These are phyloP conservation scores for Elsinoe batatas DNA, from an alignment of 2,329 filamentous ascomycete species.

Conservation along the genomic window DNA sequence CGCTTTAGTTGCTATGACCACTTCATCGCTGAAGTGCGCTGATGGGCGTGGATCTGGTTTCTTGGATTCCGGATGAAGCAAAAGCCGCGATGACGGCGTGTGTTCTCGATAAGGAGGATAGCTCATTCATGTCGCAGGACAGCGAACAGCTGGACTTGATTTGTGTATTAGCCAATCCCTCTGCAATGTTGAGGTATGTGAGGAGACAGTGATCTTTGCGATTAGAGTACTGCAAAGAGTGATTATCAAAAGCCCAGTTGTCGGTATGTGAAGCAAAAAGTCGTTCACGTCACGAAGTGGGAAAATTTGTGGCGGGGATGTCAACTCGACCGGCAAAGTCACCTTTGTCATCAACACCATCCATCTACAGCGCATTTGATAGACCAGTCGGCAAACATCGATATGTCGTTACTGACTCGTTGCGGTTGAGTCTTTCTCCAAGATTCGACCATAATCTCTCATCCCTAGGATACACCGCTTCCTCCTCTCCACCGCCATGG, in stretches of 20 bases:
- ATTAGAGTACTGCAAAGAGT: no score
- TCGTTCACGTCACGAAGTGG: not conserved
- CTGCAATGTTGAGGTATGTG: not conserved
- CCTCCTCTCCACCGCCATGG: not conserved
- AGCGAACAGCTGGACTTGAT: not conserved
- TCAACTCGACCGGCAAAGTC: not conserved
- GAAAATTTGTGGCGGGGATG: not conserved
- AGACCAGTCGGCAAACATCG: not conserved
- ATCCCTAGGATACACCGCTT: not conserved
- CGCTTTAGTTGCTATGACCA: no score
- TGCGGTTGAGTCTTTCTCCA: not conserved
- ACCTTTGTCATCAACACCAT: not conserved
- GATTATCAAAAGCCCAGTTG: no score
- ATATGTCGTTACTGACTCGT: constrained; percentile 3
- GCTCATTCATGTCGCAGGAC: no score
- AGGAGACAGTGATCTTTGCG: not conserved
- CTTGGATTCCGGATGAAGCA: no score
- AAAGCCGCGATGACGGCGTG: no score
- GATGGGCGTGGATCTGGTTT: no score
- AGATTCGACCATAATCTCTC: not conserved
- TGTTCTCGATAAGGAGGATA: no score
- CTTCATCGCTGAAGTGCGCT: no score
- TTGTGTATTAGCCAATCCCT: no score
- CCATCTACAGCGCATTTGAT: not conserved
- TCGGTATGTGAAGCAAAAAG: not conserved